Conservation (phyloP, 2,329 filamentous ascomycete species). For the Microsporum ferrugineum region DNA sequence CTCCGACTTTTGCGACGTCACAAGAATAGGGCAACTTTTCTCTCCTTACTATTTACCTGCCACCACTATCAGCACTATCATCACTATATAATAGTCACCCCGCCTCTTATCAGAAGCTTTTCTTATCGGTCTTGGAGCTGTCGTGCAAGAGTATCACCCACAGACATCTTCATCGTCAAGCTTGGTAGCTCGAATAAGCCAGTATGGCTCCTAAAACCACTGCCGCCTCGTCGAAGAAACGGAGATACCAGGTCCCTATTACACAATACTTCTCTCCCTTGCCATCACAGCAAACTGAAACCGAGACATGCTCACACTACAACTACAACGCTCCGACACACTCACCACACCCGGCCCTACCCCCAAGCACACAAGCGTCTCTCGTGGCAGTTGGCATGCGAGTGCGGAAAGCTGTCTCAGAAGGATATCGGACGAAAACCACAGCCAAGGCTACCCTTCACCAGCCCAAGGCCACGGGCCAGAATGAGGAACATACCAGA, state of each 20-base stretch:
- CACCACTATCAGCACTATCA: background rate
- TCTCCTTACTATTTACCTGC: background rate
- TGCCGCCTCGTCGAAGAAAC: conserved; percentile 25
- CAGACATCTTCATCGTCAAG: background rate
- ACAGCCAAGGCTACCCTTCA: conserved; percentile 15
- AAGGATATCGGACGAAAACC: conserved; percentile 71
- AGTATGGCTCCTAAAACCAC: background rate
- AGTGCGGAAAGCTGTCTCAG: conserved; percentile 80
- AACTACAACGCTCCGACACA: conserved; percentile 32
- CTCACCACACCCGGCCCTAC: conserved; percentile 43
- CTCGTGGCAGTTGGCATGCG: conserved; percentile 92
- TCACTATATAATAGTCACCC: background rate
- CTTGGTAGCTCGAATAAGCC: background rate
- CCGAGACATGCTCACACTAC: conserved; percentile 24
- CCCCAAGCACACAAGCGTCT: conserved; percentile 60
- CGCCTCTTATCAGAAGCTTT: background rate
- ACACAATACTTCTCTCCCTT: conserved; percentile 28
- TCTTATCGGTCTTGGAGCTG: background rate
- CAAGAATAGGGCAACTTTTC: background rate
- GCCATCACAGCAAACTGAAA: conserved; percentile 9
- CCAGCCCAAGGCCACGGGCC: background rate
- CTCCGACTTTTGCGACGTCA: background rate
- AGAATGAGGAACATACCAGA: conserved; percentile 6
- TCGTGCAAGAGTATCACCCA: background rate
- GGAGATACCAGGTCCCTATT: conserved; percentile 36